Conservation (phyloP, 108 stramenopile genomes). For the Epithemia pelagica region DNA sequence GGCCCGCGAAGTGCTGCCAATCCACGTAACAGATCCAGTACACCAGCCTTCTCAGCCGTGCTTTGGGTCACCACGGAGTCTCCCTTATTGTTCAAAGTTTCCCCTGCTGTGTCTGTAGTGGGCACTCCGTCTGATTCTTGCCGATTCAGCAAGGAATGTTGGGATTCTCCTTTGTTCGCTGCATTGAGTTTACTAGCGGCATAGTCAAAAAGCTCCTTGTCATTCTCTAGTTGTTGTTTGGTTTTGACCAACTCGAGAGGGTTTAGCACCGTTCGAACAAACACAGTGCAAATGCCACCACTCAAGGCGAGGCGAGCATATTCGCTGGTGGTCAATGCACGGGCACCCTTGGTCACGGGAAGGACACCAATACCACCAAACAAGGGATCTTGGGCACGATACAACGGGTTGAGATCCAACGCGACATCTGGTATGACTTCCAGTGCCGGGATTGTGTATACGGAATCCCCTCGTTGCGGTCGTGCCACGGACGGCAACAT, state of each 20-base stretch:
- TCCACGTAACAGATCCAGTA: slow-evolving; percentile 48
- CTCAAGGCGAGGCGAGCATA: slow-evolving; percentile 67
- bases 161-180: not conserved
- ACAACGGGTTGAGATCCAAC: slow-evolving; percentile 33
- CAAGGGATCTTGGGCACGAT: slow-evolving; percentile 70
- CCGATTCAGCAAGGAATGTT: not conserved
- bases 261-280: slow-evolving; percentile 76
- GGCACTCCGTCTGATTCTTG: not conserved
- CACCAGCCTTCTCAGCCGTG: slow-evolving; percentile 23
- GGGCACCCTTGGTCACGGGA: slow-evolving; percentile 66
- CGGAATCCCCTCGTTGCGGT: slow-evolving; percentile 16
- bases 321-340: slow-evolving; percentile 52
- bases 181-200: slow-evolving; percentile 6
- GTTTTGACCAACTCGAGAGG: slow-evolving; percentile 85
- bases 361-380: slow-evolving; percentile 75
- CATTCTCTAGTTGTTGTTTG: slow-evolving; percentile 77
- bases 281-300: slow-evolving; percentile 78
- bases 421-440: slow-evolving; percentile 25
- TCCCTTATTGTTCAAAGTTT: not conserved
- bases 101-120: not conserved
- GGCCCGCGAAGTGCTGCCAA: slow-evolving; percentile 60
- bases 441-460: slow-evolving; percentile 51
- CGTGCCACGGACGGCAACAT: slow-evolving; percentile 50
- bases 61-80: not conserved
- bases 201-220: slow-evolving; percentile 57